Conservation (phyloP, 768 basidiomycete genomes). For the Rhodotorula toruloides region DNA sequence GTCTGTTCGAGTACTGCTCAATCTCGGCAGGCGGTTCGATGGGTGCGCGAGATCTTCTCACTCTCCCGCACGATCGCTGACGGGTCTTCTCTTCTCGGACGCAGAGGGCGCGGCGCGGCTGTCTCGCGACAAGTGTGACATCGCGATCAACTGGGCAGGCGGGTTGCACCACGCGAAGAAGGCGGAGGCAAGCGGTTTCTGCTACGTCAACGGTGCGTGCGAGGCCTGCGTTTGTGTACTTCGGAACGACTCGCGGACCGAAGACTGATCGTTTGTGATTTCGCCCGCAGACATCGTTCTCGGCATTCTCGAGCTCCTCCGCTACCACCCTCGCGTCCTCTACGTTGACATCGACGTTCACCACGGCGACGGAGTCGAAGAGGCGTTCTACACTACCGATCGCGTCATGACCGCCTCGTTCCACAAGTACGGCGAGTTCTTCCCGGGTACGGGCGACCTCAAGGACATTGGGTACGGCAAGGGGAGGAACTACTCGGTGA, state of each 20-base stretch:
- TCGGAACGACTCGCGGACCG: no score
- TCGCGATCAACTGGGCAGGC: slow-evolving; percentile 98
- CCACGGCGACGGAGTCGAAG: slow-evolving; percentile 98
- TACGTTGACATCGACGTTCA: slow-evolving; percentile 99
- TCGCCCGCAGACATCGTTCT: slow-evolving; percentile 81
- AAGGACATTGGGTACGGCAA: slow-evolving; percentile 92
- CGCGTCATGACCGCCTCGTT: slow-evolving; percentile 97
- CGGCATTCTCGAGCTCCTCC: slow-evolving; percentile 85
- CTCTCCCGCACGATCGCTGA: background rate
- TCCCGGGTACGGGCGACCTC: slow-evolving; percentile 96
- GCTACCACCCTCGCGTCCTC: slow-evolving; percentile 84
- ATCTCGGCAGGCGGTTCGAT: slow-evolving; percentile 99
- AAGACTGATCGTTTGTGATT: slow-evolving; percentile 51
- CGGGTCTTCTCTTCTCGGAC: background rate
- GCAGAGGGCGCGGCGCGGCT: slow-evolving; percentile 93
- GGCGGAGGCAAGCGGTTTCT: slow-evolving; percentile 97
- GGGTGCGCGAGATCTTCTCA: slow-evolving; percentile 58
- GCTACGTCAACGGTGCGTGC: slow-evolving; percentile 85
- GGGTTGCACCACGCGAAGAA: slow-evolving; percentile 98
- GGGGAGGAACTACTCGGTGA: slow-evolving; percentile 87
- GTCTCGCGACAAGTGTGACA: slow-evolving; percentile 95
- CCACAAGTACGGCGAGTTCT: slow-evolving; percentile 98
- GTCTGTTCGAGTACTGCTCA: slow-evolving; percentile 96
- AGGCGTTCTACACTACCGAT: slow-evolving; percentile 98
- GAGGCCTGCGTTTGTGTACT: background rate